Conservation (phyloP, 1,139 yeast species). For the Tardiomyces digboiensis region DNA sequence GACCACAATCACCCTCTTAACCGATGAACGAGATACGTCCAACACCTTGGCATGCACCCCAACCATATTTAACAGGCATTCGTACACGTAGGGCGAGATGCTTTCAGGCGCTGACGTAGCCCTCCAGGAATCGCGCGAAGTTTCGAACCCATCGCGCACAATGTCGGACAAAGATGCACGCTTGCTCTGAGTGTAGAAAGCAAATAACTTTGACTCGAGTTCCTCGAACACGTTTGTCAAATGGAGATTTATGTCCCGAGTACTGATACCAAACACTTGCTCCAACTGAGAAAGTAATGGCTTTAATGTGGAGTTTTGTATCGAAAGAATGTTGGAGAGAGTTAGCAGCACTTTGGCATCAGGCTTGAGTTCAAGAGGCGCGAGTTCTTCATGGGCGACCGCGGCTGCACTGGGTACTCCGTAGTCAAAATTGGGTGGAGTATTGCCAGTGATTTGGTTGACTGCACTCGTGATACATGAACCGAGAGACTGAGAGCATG, state of each 20-base stretch:
- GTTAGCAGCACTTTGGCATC: constrained; percentile 33
- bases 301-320: constrained; percentile 39
- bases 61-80: constrained; percentile 41
- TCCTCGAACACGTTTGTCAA: constrained; percentile 36
- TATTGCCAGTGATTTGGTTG: neutral
- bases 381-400: neutral
- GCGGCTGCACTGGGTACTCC: neutral
- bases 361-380: constrained; percentile 18
- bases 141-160: constrained; percentile 35
- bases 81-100: constrained; percentile 37
- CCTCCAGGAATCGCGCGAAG: constrained; percentile 37
- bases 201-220: constrained; percentile 44
- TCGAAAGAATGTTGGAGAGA: constrained; percentile 41
- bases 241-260: constrained; percentile 32
- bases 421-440: too few species aligned
- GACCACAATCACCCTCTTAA: constrained; percentile 35
- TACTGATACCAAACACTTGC: constrained; percentile 34
- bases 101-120: constrained; percentile 26
- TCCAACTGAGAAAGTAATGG: constrained; percentile 40
- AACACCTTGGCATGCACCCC: constrained; percentile 43
- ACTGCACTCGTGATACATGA: neutral
- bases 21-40: constrained; percentile 37
- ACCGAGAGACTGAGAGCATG: neutral
- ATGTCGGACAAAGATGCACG: constrained; percentile 39
- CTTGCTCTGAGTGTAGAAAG: constrained; percentile 40